Conservation (phyloP, 441 rosid species). For the Dalechampia spathulata region DNA sequence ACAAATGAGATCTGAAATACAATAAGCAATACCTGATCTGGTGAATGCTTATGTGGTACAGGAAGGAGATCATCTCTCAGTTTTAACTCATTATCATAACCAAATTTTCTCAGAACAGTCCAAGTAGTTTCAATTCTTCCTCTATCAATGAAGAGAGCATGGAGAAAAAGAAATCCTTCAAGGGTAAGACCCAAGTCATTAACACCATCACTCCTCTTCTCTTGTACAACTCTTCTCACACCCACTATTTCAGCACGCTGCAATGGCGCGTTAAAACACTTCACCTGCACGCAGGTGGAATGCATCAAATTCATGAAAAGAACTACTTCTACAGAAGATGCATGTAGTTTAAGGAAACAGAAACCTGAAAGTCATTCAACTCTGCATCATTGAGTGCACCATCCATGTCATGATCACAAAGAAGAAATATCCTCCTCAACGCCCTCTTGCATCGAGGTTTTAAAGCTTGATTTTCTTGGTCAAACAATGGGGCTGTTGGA, state of each 20-base stretch:
- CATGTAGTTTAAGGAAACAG: neutral
- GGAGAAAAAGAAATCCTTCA: slow-evolving; percentile 85
- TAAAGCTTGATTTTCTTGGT: slow-evolving; percentile 57
- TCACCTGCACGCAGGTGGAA: slow-evolving; percentile 49
- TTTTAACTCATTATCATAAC: slow-evolving; percentile 61
- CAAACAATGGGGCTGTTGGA: slow-evolving; percentile 67
- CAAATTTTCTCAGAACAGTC: slow-evolving; percentile 82
- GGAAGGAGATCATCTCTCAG: slow-evolving; percentile 69
- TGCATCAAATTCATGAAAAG: slow-evolving; percentile 12
- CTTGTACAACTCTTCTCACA: slow-evolving; percentile 81
- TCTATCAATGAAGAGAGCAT: slow-evolving; percentile 83
- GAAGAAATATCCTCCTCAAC: slow-evolving; percentile 61
- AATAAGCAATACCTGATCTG: slow-evolving; percentile 61
- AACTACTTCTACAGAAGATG: neutral
- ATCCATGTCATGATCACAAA: slow-evolving; percentile 64
- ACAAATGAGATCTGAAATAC: neutral
- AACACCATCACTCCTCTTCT: slow-evolving; percentile 62
- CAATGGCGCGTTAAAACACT: slow-evolving; percentile 82
- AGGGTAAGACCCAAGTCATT: slow-evolving; percentile 80
- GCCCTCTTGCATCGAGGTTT: slow-evolving; percentile 74
- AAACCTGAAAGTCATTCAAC: slow-evolving; percentile 64
- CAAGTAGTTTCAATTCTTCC: slow-evolving; percentile 90
- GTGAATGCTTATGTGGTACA: slow-evolving; percentile 43
- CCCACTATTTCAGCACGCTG: slow-evolving; percentile 88
- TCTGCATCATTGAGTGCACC: slow-evolving; percentile 55